Evolutionary conservation across 73 alveolate genomes (phyloP).

Genomic region (Tetrahymena borealis): DNA sequence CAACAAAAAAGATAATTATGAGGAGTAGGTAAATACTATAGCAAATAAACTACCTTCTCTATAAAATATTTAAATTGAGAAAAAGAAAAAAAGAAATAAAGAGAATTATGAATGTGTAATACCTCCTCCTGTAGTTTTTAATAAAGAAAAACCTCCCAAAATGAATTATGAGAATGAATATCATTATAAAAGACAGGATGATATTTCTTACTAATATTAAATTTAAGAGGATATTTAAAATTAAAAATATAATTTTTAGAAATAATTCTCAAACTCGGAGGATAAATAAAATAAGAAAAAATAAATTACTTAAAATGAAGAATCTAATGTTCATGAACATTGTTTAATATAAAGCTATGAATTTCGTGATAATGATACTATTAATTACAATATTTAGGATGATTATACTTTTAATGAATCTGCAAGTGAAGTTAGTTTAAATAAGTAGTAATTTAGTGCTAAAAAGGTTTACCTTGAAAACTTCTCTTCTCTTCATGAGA

Average conservation of each 20-base stretch:
- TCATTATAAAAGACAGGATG: background rate
- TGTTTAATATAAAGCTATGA: no score
- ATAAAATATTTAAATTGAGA: background rate
- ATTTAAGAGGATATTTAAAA: no score
- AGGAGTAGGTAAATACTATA: background rate
- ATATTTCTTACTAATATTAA: background rate
- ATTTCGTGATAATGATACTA: background rate
- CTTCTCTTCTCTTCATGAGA: background rate
- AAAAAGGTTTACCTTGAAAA: background rate
- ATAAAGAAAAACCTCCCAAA: background rate
- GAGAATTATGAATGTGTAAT: background rate
- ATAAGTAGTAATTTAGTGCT: background rate
- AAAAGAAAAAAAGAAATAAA: background rate
- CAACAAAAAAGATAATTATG: background rate
- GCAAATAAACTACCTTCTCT: no score
- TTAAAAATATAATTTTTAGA: no score
- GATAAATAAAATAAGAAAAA: no score
- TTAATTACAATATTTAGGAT: background rate
- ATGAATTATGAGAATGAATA: background rate
- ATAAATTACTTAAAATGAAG: no score
- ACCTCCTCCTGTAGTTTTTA: background rate
- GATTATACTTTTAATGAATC: background rate
- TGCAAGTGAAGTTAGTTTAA: background rate
- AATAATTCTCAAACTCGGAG: no score
- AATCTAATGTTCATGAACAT: no score